Base-by-base conservation (phyloP, 257 asterid species). In the Perilla frutescens region DNA sequence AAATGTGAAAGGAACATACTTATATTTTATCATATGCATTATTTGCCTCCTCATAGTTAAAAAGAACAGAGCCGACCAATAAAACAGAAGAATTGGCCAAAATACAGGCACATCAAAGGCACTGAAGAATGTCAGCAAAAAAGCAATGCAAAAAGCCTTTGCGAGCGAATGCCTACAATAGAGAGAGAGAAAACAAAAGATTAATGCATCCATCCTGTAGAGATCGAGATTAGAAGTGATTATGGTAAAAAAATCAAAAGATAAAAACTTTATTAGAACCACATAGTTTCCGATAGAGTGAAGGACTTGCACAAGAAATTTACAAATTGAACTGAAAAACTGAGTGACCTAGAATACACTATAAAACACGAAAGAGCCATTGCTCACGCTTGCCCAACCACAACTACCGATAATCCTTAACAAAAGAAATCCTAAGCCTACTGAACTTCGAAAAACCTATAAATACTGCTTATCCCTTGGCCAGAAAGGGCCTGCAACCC, bases 21-120 rank as follows among this genome's bases (percentile, higher is more conserved):
- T 88, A 74, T 94, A 94, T 72, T 90, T 94, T 48, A 94, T 73
- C 99, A 94, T 94, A 84, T 94, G 99, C 97, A 91, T 87, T 82
- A 94, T 90, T 77, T 94, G 99, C 91, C 97, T 88, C 88, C 90
- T 94, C 99, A 94, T 94, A 7, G 99, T 91, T 6, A 96, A 86
- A 43, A 94, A 5, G 72, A 94, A 94, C 49, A 94, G 89, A 73
- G 87, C 87, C 67, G 87, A 68, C 98, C 99, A 94, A 77, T 94
- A 91, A 86, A 94, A 91, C 54, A 94, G 87, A 79, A 94, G 87
- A 84, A 94, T 90, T 40, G 99, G 99, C 97, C 99, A 94, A 80
- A 94, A 94, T 62, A 94, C 99, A 66, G 99, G 99, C 62, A 94
- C 97, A 54, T 91, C 96, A 74, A 94, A 94, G 78, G 90, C 96